phyloP scores from a whole-genome alignment of 73 alveolate genomes.

The Urostyla sp. region DNA sequence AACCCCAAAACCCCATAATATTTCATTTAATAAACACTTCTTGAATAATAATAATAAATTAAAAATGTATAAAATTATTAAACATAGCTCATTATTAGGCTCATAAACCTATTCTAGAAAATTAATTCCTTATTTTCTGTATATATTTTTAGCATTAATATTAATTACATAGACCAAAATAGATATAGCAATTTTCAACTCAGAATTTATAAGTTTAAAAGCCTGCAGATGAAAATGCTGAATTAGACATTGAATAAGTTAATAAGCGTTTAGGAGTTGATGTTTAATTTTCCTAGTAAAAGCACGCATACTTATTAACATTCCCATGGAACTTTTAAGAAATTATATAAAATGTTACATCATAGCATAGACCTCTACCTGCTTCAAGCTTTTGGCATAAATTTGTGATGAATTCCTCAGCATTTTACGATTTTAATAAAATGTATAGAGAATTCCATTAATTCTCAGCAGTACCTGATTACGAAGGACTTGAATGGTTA shows the following conservation, averaged over 20 bases:
- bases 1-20: no score
- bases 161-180: no score
- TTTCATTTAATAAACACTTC: no score
- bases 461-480: conserved; percentile 71
- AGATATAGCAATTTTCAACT: no score
- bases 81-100: no score
- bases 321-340: conserved; percentile 77
- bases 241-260: conserved; percentile 5
- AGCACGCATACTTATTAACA: conserved; percentile 69
- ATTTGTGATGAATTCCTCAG: conserved; percentile 31
- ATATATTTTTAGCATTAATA: no score
- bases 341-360: conserved; percentile 43
- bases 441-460: conserved; percentile 73
- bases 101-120: no score
- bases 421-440: conserved; percentile 51
- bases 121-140: no score
- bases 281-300: conserved; percentile 22
- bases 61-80: no score
- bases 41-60: no score
- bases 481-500: conserved; percentile 38
- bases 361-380: conserved; percentile 47
- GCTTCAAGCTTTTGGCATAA: conserved; percentile 58
- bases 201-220: no score
- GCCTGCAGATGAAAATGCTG: no score
- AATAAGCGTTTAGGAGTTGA: conserved; percentile 55